Percentiles rank a stretch among this genome's conserved stretches.
Conservation (phyloP, 2,329 filamentous ascomycete species). For the Hypomyces rosellus region DNA sequence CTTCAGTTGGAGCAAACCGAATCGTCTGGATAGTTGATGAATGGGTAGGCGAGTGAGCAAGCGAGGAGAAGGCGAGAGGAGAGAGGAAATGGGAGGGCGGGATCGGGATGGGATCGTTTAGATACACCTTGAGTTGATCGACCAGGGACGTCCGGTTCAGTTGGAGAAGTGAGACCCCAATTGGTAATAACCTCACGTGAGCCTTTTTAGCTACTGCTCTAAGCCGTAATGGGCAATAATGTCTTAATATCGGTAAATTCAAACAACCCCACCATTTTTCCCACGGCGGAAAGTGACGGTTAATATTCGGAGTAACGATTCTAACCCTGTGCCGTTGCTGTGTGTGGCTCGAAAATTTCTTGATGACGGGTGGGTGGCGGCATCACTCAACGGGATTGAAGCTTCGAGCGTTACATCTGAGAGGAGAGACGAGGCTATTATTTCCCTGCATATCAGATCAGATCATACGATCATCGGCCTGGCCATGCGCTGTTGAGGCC, state of each 20-base stretch:
- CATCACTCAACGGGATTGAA: constrained; percentile 1
- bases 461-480: background rate
- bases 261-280: constrained; percentile 2
- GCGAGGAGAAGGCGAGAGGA: constrained; percentile 4
- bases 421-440: too few relatives aligned
- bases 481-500: constrained; percentile 7
- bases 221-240: constrained; percentile 1
- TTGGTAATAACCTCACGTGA: constrained; percentile 7
- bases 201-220: background rate
- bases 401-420: too few relatives aligned
- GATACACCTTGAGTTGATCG: background rate
- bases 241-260: constrained; percentile 3
- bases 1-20: too few relatives aligned
- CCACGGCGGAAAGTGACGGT: background rate
- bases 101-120: background rate
- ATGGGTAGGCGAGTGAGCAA: background rate
- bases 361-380: constrained; percentile 10
- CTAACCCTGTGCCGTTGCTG: too few relatives aligned
- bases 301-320: constrained; percentile 5
- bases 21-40: too few relatives aligned
- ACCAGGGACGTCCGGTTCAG: background rate
- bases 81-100: constrained; percentile 5
- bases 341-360: constrained; percentile 4
- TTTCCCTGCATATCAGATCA: too few relatives aligned
- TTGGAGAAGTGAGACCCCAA: constrained; percentile 1